These are phyloP conservation scores for Globisporangium acanthophoron DNA, from an alignment of 352 stramenopile species.

Conservation along the genomic window DNA sequence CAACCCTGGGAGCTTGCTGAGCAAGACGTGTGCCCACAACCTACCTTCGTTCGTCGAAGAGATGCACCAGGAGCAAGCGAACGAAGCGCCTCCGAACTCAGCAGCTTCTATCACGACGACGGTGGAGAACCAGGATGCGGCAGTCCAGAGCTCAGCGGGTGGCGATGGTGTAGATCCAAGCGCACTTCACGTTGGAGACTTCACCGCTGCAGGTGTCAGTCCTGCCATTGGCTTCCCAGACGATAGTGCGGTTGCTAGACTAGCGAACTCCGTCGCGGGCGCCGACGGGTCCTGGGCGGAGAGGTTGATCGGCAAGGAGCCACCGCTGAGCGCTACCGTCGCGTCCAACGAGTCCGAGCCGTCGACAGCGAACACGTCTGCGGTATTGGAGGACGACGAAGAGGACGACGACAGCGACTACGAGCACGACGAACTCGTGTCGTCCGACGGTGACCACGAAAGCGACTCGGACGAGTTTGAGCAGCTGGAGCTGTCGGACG, in stretches of 20 bases:
- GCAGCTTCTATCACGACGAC: background rate
- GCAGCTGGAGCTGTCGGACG: slow-evolving; percentile 65
- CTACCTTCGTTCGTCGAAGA: slow-evolving; percentile 70
- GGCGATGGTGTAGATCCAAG: background rate
- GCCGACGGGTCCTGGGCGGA: background rate
- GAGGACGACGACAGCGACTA: slow-evolving; percentile 79
- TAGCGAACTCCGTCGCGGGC: no score
- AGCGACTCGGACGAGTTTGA: slow-evolving; percentile 74
- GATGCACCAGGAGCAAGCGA: slow-evolving; percentile 20
- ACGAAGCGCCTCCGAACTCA: background rate
- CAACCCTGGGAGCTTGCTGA: slow-evolving; percentile 48
- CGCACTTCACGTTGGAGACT: background rate
- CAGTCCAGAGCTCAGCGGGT: no score
- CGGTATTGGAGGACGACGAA: slow-evolving; percentile 23
- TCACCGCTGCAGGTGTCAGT: background rate
- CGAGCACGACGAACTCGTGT: slow-evolving; percentile 76
- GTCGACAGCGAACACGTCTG: slow-evolving; percentile 4
- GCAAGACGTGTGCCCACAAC: slow-evolving; percentile 77
- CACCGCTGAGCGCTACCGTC: background rate
- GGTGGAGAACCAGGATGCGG: background rate
- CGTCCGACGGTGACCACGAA: slow-evolving; percentile 54
- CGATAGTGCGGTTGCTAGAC: background rate
- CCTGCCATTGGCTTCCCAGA: background rate
- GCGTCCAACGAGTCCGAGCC: slow-evolving; percentile 3
- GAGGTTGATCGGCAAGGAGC: background rate